A percentile compares a stretch with the other conserved stretches of the same genome.
Conservation (phyloP, 2,329 filamentous ascomycete genomes). For the Penicillium psychrosexuale region DNA sequence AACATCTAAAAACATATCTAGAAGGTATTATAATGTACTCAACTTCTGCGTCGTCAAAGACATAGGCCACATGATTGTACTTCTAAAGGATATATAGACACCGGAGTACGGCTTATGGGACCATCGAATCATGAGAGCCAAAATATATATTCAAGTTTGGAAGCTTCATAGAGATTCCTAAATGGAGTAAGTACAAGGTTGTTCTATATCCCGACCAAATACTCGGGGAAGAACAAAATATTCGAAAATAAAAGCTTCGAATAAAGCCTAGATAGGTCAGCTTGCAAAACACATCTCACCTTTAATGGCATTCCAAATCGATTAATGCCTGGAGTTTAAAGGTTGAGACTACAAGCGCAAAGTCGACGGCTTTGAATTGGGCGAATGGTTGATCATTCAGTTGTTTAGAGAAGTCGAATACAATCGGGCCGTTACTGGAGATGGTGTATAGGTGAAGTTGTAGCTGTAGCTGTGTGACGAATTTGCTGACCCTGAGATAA, state of each 20-base stretch:
- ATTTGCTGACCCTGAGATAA: conserved; percentile 44
- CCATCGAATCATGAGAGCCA: background rate
- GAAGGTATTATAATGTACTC: background rate
- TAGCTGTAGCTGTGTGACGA: conserved; percentile 31
- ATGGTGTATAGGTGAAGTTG: conserved; percentile 34
- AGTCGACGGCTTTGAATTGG: conserved; percentile 22
- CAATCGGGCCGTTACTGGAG: conserved; percentile 44
- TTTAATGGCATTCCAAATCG: background rate
- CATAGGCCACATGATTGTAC: background rate
- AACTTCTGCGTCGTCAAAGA: background rate
- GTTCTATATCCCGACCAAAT: background rate
- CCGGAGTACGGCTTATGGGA: background rate
- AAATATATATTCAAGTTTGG: background rate
- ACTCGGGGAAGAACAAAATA: background rate
- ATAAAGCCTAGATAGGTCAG: conserved; percentile 1
- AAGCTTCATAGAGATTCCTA: background rate
- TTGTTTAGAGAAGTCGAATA: conserved; percentile 32
- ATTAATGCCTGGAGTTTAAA: conserved; percentile 14
- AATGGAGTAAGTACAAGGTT: background rate
- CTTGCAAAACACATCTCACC: conserved; percentile 1
- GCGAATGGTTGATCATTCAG: conserved; percentile 12
- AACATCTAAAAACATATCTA: background rate
- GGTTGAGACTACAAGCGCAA: conserved; percentile 26
- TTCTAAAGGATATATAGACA: no score
- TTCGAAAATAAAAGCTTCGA: background rate